Evolutionary conservation across 768 basidiomycete genomes (phyloP).

Genomic region (Tubosaeta sp.): DNA sequence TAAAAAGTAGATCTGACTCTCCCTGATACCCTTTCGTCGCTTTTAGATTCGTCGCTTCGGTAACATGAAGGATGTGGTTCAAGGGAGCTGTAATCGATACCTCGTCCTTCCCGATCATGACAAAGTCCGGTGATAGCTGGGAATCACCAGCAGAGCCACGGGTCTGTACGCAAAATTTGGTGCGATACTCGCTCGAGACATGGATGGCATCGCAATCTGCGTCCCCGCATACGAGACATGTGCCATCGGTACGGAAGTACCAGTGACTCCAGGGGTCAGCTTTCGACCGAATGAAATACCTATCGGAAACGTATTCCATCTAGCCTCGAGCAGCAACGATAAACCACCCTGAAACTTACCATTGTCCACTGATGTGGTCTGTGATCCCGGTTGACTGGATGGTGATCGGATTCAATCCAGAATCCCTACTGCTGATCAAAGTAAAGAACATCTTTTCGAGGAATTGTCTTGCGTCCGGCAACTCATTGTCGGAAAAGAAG

Average conservation of each 20-base stretch:
- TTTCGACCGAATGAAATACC: constrained; percentile 5
- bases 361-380: constrained; percentile 3
- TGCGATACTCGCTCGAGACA: constrained; percentile 1
- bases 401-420: not conserved
- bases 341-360: not conserved
- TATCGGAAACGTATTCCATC: not conserved
- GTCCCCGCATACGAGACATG: constrained; percentile 3
- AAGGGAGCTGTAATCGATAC: not conserved
- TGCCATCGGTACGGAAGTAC: not conserved
- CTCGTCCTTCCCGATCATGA: constrained; percentile 4
- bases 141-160: not conserved
- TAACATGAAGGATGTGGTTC: not conserved
- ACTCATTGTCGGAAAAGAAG: not conserved
- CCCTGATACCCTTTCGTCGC: not conserved
- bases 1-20: not conserved
- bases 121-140: not conserved
- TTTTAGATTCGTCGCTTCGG: not conserved
- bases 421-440: not conserved
- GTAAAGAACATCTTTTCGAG: not conserved
- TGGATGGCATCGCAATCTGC: not conserved
- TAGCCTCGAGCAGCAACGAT: too few species aligned
- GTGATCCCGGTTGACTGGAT: not conserved
- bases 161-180: not conserved
- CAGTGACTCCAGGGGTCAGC: constrained; percentile 1
- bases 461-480: not conserved